Conservation (phyloP, 208 protist genomes). For the Angomonas ambiguus region DNA sequence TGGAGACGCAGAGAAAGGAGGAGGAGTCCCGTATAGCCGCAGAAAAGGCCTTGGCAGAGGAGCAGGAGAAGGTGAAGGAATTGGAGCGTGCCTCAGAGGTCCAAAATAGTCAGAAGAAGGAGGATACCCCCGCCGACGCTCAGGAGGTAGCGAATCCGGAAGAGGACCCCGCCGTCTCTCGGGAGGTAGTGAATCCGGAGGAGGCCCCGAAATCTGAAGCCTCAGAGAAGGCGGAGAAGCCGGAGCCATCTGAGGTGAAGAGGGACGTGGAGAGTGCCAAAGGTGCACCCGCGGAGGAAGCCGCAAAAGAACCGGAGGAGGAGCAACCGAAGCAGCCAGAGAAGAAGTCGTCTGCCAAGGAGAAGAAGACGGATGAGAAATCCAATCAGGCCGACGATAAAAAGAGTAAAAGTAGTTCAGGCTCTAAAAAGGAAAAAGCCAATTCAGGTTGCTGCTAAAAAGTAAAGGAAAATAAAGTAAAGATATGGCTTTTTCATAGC, state of each 20-base stretch:
- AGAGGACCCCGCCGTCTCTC: not conserved
- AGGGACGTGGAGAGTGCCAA: conserved; percentile 12
- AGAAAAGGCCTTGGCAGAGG: conserved; percentile 17
- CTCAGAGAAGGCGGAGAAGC: conserved; percentile 6
- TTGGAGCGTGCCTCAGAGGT: conserved; percentile 3
- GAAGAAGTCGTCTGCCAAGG: conserved; percentile 4
- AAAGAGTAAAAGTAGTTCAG: conserved; percentile 2
- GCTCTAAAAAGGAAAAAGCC: conserved; percentile 19
- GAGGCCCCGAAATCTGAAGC: conserved; percentile 7
- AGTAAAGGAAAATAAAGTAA: not conserved
- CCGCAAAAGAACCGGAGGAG: conserved; percentile 9
- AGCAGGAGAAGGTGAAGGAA: conserved; percentile 26
- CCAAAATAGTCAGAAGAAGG: not conserved
- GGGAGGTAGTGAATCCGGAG: conserved; percentile 13
- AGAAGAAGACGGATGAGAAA: conserved; percentile 1
- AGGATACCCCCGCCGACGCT: not conserved
- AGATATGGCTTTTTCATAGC: not conserved
- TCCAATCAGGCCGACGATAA: conserved; percentile 9
- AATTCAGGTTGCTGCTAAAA: conserved; percentile 30
- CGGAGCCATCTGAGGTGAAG: conserved; percentile 9
- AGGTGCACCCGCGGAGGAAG: conserved; percentile 10
- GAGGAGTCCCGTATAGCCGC: conserved; percentile 9
- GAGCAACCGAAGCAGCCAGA: not conserved
- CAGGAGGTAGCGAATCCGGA: not conserved
- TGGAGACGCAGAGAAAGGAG: not conserved